These are phyloP conservation scores for Russula virescens DNA, from an alignment of 768 basidiomycete species.

Conservation along the genomic window DNA sequence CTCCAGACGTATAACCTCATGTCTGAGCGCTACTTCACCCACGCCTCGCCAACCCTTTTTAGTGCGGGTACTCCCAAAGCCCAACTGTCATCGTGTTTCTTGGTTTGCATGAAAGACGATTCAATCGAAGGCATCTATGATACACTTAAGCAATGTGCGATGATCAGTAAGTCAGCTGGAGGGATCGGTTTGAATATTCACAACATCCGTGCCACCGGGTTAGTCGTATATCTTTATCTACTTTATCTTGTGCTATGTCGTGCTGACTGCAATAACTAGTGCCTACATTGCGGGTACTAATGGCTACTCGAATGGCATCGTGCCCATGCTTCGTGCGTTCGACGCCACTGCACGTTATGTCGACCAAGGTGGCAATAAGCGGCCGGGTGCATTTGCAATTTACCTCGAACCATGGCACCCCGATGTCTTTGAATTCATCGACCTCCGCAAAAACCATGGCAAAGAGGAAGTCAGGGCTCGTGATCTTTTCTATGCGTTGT, in stretches of 20 bases:
- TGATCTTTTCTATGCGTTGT: conserved; percentile 96
- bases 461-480: conserved; percentile 96
- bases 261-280: conserved; percentile 35
- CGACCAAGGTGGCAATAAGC: conserved; percentile 98
- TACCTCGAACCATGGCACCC: conserved; percentile 99
- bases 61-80: conserved; percentile 94
- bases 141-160: conserved; percentile 94
- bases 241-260: conserved; percentile 16
- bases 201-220: conserved; percentile 95
- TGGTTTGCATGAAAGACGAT: conserved; percentile 97
- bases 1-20: conserved; percentile 93
- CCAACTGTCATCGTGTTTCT: conserved; percentile 96
- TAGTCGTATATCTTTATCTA: conserved; percentile 26
- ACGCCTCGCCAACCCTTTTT: conserved; percentile 96
- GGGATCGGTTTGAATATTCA: conserved; percentile 96
- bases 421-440: conserved; percentile 95
- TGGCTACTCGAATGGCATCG: conserved; percentile 97
- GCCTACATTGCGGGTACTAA: conserved; percentile 99
- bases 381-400: conserved; percentile 96
- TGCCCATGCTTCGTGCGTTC: conserved; percentile 97
- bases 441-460: conserved; percentile 97
- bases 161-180: conserved; percentile 99
- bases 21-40: conserved; percentile 98
- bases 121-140: conserved; percentile 99
- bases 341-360: conserved; percentile 98